Conservation (phyloP, 2,329 filamentous ascomycete species). For the Sclerotiophoma versabilis region DNA sequence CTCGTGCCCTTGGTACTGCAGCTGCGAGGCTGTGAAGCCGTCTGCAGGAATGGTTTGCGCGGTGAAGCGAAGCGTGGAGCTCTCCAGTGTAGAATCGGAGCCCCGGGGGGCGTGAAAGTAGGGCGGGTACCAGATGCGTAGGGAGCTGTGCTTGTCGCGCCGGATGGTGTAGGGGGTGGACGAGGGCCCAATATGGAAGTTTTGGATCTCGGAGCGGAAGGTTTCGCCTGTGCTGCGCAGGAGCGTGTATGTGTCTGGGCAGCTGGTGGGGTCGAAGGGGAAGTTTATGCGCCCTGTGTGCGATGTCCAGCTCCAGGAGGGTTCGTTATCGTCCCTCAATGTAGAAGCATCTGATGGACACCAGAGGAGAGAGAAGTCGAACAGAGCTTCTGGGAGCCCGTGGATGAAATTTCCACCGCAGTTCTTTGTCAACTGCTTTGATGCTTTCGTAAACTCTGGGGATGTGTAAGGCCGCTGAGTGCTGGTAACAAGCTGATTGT, state of each 20-base stretch:
- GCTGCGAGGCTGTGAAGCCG: conserved; percentile 35
- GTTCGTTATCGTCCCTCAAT: conserved; percentile 26
- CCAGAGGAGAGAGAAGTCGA: conserved; percentile 45
- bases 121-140: conserved; percentile 37
- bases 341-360: conserved; percentile 34
- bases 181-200: conserved; percentile 35
- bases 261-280: conserved; percentile 44
- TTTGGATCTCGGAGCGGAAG: conserved; percentile 41
- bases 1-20: conserved; percentile 26
- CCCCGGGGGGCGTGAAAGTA: conserved; percentile 36
- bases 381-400: conserved; percentile 41
- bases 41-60: conserved; percentile 35
- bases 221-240: conserved; percentile 30
- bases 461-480: conserved; percentile 19
- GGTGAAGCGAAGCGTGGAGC: conserved; percentile 37
- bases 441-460: conserved; percentile 31
- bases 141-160: conserved; percentile 30
- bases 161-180: conserved; percentile 36
- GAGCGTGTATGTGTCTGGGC: conserved; percentile 35
- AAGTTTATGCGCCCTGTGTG: conserved; percentile 40
- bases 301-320: conserved; percentile 45
- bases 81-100: conserved; percentile 23
- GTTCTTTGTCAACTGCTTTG: conserved; percentile 35
- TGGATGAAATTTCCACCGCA: conserved; percentile 41
- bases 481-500: conserved; percentile 41